These are phyloP conservation scores for Blastocystis hominis DNA, from an alignment of 352 stramenopile species.

Conservation along the genomic window DNA sequence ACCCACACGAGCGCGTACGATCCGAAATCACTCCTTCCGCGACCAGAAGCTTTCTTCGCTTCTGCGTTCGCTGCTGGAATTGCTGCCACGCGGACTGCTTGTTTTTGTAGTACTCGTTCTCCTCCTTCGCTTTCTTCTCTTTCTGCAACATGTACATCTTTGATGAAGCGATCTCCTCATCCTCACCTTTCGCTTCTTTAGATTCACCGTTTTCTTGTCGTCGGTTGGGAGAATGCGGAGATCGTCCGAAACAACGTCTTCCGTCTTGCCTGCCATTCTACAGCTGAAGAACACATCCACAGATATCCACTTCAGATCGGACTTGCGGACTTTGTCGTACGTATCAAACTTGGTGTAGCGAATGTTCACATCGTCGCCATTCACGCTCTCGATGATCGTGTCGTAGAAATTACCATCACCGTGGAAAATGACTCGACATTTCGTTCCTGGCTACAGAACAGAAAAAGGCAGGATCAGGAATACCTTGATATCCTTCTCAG, in stretches of 20 bases:
- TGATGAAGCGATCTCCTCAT: not conserved
- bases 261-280: too few relatives aligned
- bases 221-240: constrained; percentile 30
- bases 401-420: constrained; percentile 48
- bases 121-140: constrained; percentile 5
- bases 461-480: not conserved
- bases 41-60: constrained; percentile 8
- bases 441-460: not conserved
- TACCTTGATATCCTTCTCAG: constrained; percentile 36
- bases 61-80: constrained; percentile 19
- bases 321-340: constrained; percentile 13
- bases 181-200: constrained; percentile 16
- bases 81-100: constrained; percentile 39
- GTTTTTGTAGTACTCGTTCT: constrained; percentile 29
- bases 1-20: not conserved
- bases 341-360: constrained; percentile 50
- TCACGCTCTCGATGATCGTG: constrained; percentile 25
- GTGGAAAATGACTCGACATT: constrained; percentile 14
- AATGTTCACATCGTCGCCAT: constrained; percentile 9
- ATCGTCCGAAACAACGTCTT: not conserved
- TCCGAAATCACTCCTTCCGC: constrained; percentile 9
- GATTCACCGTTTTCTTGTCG: constrained; percentile 36
- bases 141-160: not conserved
- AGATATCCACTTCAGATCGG: not conserved
- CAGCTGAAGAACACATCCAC: not conserved